Percentiles rank a stretch among this genome's conserved stretches.
Evolutionary conservation across 345 rosid genomes (phyloP).

Genomic region (Trapa bicornis): DNA sequence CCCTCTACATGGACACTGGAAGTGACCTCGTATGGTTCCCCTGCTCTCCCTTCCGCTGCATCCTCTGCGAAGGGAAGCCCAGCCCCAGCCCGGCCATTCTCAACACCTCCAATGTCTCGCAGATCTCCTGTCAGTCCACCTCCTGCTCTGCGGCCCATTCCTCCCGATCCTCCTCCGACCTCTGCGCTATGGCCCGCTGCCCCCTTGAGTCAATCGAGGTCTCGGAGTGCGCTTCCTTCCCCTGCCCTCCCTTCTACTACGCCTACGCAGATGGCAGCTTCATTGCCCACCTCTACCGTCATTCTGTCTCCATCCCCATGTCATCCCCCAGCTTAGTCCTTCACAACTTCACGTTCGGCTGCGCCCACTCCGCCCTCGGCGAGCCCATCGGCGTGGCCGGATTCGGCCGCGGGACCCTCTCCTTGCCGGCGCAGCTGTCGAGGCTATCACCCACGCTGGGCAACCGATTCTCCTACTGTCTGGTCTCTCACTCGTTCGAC

Average conservation of each 20-base stretch:
- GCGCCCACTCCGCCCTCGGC: constrained; percentile 73
- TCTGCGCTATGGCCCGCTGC: constrained; percentile 73
- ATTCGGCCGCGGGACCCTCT: constrained; percentile 77
- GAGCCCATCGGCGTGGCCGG: constrained; percentile 97
- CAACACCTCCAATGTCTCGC: constrained; percentile 36
- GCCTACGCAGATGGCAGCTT: constrained; percentile 95
- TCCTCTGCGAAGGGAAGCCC: constrained; percentile 62
- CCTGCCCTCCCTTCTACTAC: constrained; percentile 79
- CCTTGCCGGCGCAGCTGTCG: constrained; percentile 70
- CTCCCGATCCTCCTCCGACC: constrained; percentile 49
- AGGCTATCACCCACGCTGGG: constrained; percentile 55
- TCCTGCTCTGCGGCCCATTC: constrained; percentile 84
- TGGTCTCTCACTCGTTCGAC: constrained; percentile 80
- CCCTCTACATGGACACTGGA: constrained; percentile 89
- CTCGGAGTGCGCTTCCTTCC: constrained; percentile 47
- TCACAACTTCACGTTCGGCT: constrained; percentile 70
- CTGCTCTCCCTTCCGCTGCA: constrained; percentile 74
- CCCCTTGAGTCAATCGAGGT: constrained; percentile 69
- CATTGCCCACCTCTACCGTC: constrained; percentile 44
- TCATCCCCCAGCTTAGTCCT: constrained; percentile 29
- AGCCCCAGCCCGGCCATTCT: constrained; percentile 27
- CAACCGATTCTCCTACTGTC: constrained; percentile 71
- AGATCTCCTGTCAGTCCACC: constrained; percentile 45
- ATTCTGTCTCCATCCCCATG: constrained; percentile 39
- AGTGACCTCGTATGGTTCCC: constrained; percentile 98